Base-by-base conservation (phyloP, 2,329 filamentous ascomycete species). In the Alternaria solani region DNA sequence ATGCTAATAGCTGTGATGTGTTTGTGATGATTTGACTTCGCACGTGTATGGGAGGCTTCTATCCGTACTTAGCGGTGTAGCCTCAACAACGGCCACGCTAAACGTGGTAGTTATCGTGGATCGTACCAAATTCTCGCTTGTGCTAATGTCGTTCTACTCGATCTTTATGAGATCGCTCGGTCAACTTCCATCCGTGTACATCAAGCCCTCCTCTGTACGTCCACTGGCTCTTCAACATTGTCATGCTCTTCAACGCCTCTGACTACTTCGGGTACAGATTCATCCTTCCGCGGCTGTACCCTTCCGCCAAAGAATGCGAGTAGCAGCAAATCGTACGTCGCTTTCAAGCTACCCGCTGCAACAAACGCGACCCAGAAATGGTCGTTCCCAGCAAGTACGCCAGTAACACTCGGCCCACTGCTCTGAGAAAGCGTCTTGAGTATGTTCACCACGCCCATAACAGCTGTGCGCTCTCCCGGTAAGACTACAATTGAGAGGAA, bases 311-410 rank as follows among this genome's bases (percentile, higher is more conserved):
- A 79, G 42, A 78, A 69, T 0, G 60, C 67, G n/a, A 78, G 63
- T 11, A 80, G 60, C 23, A 75, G 61, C 5, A 78, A 16, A 66
- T 80, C 78, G 44, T 80, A 80, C 0, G 60, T 52, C 7, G 67
- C 72, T 54, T 79, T 79, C 61, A 79, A 47, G 3, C 68, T 71
- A 0, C 78, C 78, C 1, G 78, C 78, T 2, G 72, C 69, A 23
- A 79, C 70, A 59, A 80, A 80, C 2, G 78, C 77, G 5, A 80
- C 70, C 78, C 78, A 79, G 42, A 80, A 80, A 20, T 65, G 55
- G 7, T 64, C 64, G 3, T 61, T 61, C 1, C 72, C 74, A 7
- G 78, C 78, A 28, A 80, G 52, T 1, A 76, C n/a, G 7, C 78
- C 78, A 7, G 78, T 80, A 1, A 79, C 39, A 42, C 54, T 68